phyloP scores from a whole-genome alignment of 495 filamentous ascomycete species.

The Aspergillus nidulans region DNA sequence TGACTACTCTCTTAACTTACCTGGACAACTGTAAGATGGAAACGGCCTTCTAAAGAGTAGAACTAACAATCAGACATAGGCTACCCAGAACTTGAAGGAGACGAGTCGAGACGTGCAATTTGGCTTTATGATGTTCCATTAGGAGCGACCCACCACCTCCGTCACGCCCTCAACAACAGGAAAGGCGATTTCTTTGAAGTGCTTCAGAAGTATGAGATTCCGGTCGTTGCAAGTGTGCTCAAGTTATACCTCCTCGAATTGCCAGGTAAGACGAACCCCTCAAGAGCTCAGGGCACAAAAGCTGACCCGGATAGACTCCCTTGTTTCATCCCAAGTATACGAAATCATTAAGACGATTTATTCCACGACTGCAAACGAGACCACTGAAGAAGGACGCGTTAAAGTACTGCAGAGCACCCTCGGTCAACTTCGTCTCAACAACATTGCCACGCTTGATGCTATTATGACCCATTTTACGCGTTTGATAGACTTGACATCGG shows the following conservation, averaged over 20 bases:
- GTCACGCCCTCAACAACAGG: constrained; percentile 79
- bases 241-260: constrained; percentile 96
- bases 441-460: constrained; percentile 97
- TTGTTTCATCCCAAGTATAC: constrained; percentile 97
- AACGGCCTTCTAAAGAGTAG: neutral
- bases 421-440: constrained; percentile 89
- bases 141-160: constrained; percentile 76
- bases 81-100: constrained; percentile 96
- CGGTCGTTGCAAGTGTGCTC: constrained; percentile 86
- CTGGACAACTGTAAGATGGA: constrained; percentile 70
- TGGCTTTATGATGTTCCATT: constrained; percentile 94
- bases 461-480: constrained; percentile 98
- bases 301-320: constrained; percentile 55
- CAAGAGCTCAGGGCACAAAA: neutral
- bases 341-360: constrained; percentile 99
- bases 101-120: constrained; percentile 86
- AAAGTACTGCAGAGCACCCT: constrained; percentile 94
- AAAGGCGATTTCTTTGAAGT: constrained; percentile 72
- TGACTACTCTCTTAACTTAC: constrained; percentile 90
- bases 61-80: constrained; percentile 38
- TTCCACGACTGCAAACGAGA: constrained; percentile 65
- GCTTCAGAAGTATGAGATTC: constrained; percentile 82
- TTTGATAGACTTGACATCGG: constrained; percentile 92
- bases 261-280: constrained; percentile 58
- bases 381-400: constrained; percentile 68